Percentiles rank a stretch among this genome's conserved stretches.
Conservation (phyloP, 2,329 filamentous ascomycete species). For the Thielaviopsis musarum region DNA sequence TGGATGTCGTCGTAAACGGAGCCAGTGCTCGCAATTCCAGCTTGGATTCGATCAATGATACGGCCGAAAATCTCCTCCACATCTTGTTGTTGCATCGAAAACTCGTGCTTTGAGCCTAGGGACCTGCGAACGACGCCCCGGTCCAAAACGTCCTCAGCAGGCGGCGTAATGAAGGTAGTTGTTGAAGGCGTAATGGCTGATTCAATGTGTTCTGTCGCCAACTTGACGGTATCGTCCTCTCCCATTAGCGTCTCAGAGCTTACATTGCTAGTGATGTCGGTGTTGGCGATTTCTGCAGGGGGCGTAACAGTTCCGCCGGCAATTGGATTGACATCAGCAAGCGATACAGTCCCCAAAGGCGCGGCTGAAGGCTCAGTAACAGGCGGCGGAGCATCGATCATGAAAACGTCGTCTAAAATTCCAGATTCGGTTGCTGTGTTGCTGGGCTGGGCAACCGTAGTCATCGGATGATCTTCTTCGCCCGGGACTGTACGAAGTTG, state of each 20-base stretch:
- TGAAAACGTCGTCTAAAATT: slow-evolving; percentile 3
- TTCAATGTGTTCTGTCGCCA: not conserved
- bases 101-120: slow-evolving; percentile 19
- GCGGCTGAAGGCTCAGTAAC: not conserved
- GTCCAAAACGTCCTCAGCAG: slow-evolving; percentile 2
- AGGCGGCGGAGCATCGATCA: slow-evolving; percentile 2
- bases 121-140: slow-evolving; percentile 26
- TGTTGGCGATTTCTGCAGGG: not conserved
- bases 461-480: not conserved
- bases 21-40: slow-evolving; percentile 60
- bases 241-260: slow-evolving; percentile 7
- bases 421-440: not conserved
- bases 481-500: slow-evolving; percentile 8
- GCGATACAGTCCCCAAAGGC: slow-evolving; percentile 3
- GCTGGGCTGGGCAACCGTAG: not conserved
- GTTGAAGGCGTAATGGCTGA: not conserved
- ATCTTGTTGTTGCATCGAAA: slow-evolving; percentile 52
- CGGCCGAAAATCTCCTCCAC: slow-evolving; percentile 92
- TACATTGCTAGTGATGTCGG: not conserved
- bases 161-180: not conserved
- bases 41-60: slow-evolving; percentile 78
- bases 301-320: slow-evolving; percentile 1
- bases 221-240: slow-evolving; percentile 3
- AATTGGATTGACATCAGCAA: slow-evolving; percentile 7
- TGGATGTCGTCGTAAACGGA: slow-evolving; percentile 55